These are phyloP conservation scores for Podospora appendiculata DNA, from an alignment of 495 filamentous ascomycete genomes.

Conservation along the genomic window DNA sequence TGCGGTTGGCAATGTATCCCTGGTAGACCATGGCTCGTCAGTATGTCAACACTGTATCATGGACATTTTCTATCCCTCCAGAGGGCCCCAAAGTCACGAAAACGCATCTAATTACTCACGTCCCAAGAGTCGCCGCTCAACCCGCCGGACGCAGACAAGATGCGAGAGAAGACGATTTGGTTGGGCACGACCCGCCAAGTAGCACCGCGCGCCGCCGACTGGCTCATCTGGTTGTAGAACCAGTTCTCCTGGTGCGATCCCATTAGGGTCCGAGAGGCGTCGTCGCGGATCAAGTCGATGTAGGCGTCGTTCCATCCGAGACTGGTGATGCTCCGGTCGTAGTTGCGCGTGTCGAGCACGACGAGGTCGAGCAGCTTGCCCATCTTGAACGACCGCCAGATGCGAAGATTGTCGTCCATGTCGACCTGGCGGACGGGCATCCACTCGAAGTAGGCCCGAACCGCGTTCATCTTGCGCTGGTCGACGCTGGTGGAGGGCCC, in stretches of 20 bases:
- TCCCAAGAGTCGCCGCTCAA: conserved; percentile 59
- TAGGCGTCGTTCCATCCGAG: conserved; percentile 45
- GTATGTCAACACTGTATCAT: background rate
- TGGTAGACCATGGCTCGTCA: background rate
- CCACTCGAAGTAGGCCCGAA: conserved; percentile 67
- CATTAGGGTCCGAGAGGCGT: conserved; percentile 54
- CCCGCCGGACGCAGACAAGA: conserved; percentile 41
- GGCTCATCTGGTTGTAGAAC: conserved; percentile 54
- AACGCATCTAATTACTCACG: background rate
- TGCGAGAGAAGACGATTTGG: conserved; percentile 55
- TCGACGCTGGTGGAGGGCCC: conserved; percentile 51
- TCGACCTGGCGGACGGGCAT: conserved; percentile 53
- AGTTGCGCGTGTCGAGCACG: conserved; percentile 62
- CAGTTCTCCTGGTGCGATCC: conserved; percentile 58
- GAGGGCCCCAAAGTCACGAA: background rate
- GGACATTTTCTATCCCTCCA: background rate
- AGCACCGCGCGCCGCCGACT: conserved; percentile 46
- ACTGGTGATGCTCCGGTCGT: conserved; percentile 51
- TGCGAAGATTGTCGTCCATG: conserved; percentile 62
- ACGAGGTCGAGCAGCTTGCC: conserved; percentile 59
- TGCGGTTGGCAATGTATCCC: conserved; percentile 56
- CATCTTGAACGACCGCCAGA: conserved; percentile 60
- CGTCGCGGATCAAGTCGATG: conserved; percentile 47
- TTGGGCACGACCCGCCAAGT: conserved; percentile 59
- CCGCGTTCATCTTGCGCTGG: conserved; percentile 61